Base-by-base conservation (phyloP, 2,329 filamentous ascomycete genomes). In the Fusarium albidum region DNA sequence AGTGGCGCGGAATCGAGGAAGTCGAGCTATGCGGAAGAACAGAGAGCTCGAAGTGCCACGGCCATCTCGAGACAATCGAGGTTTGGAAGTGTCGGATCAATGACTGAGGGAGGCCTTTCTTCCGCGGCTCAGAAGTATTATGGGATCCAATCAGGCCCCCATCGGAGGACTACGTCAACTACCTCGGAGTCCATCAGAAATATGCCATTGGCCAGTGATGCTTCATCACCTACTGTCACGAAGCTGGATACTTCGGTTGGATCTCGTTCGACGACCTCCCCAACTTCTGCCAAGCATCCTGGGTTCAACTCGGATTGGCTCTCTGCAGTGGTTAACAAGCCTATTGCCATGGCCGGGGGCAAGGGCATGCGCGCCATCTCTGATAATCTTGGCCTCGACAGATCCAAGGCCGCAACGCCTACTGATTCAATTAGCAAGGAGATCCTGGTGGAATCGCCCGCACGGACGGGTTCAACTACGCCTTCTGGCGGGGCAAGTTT, bases 331-430 rank as follows among this genome's bases (percentile, higher is more conserved):
- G 73, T 78, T 27, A 82, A 76, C 63, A 84, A 82, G 60, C 79
- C 80, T 49, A 74, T 77, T 18, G 72, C 75, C 59, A 78, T 80
- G 57, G 69, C 75, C 26, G 81, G 81, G 52, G 81, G 81, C 17
- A 83, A 87, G 37, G 91, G 92, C n/a, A 80, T 96, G 50, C 83
- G 94, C 59, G 89, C 92, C 12, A 91, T 93, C 47, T 97, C 94
- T 5, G 94, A 97, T 69, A 84, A 82, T n/a, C 78, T 86, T 11
- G 78, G 80, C 8, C 79, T 80, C 32, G 83, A 85, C 41, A 80
- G 82, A 41, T 76, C 76, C 31, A 85, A 84, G 64, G 66, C 80
- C 31, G 71, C 73, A 3, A 79, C 82, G 2, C 77, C 82, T 5
- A 61, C 65, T 2, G 82, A 86, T 35, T 75, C 79, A 3, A 75